A percentile compares a stretch with the other conserved stretches of the same genome.
phyloP scores from a whole-genome alignment of 352 stramenopile genomes.

The Thalassiosira hispida region DNA sequence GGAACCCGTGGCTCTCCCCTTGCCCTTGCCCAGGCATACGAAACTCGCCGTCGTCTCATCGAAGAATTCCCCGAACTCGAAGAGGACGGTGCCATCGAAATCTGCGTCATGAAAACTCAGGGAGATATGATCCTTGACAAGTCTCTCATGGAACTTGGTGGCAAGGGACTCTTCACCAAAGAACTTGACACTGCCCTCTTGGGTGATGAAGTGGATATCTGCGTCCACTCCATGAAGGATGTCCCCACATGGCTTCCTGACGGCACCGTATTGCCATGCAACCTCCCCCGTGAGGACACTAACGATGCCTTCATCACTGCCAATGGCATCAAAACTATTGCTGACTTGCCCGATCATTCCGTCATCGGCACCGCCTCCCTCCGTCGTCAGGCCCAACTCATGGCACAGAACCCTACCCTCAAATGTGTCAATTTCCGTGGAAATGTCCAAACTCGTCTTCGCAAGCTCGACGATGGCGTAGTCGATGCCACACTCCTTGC shows the following conservation, averaged over 20 bases:
- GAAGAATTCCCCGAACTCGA: constrained; percentile 84
- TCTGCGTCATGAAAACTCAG: constrained; percentile 90
- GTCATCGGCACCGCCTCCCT: constrained; percentile 91
- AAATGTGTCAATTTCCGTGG: constrained; percentile 92
- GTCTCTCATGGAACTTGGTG: constrained; percentile 90
- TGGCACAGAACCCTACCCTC: constrained; percentile 88
- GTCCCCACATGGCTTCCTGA: constrained; percentile 90
- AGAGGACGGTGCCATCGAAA: constrained; percentile 85
- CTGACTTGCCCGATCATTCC: constrained; percentile 84
- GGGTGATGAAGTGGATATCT: constrained; percentile 90
- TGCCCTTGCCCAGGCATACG: constrained; percentile 88
- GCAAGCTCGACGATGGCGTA: constrained; percentile 90
- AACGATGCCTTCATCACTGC: constrained; percentile 90
- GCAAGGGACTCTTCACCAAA: constrained; percentile 92
- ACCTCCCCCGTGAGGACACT: constrained; percentile 88
- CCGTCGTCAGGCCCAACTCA: constrained; percentile 88
- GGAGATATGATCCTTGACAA: constrained; percentile 92
- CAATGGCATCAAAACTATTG: constrained; percentile 83
- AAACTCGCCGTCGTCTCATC: constrained; percentile 82
- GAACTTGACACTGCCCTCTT: constrained; percentile 90
- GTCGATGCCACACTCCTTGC: constrained; percentile 89
- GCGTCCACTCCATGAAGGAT: constrained; percentile 93
- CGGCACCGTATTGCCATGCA: constrained; percentile 89
- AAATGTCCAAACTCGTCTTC: constrained; percentile 90
- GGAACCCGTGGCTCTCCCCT: constrained; percentile 89